Evolutionary conservation across 2,329 filamentous ascomycete genomes (phyloP).

Genomic region (Talaromyces atroroseus): DNA sequence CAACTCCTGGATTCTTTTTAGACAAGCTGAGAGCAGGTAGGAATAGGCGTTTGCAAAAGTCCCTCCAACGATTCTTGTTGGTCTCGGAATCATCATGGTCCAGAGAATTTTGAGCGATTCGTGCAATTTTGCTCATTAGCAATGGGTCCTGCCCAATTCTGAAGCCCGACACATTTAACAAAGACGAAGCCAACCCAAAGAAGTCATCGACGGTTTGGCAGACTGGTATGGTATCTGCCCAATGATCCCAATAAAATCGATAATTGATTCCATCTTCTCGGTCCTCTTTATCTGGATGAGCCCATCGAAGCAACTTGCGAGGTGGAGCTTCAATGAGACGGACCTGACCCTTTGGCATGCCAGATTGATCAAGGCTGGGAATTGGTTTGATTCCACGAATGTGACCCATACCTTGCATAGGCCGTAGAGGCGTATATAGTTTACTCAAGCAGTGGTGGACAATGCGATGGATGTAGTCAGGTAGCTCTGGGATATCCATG

Average conservation of each 20-base stretch:
- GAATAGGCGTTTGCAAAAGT: conserved; percentile 76
- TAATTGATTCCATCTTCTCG: conserved; percentile 71
- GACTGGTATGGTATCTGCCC: conserved; percentile 85
- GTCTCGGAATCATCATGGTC: conserved; percentile 61
- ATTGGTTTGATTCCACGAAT: conserved; percentile 48
- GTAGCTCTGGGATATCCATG: conserved; percentile 73
- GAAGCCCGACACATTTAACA: conserved; percentile 79
- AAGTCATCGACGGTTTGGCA: conserved; percentile 89
- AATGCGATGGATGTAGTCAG: conserved; percentile 77
- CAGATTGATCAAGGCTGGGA: conserved; percentile 58
- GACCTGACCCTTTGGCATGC: conserved; percentile 64
- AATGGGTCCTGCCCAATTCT: conserved; percentile 80
- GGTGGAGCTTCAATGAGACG: conserved; percentile 54
- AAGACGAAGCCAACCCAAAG: conserved; percentile 75
- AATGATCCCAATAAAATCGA: conserved; percentile 95
- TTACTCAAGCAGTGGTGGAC: conserved; percentile 75
- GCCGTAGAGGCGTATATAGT: conserved; percentile 55
- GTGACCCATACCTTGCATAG: conserved; percentile 37
- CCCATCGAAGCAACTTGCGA: conserved; percentile 74
- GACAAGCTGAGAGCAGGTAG: conserved; percentile 83
- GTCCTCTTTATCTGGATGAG: conserved; percentile 71
- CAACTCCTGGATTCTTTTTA: conserved; percentile 73
- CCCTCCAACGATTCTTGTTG: conserved; percentile 76
- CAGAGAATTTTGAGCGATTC: conserved; percentile 75
- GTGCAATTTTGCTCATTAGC: conserved; percentile 74